Evolutionary conservation across 345 rosid genomes (phyloP).

Genomic region (Eucalyptus brandiana): DNA sequence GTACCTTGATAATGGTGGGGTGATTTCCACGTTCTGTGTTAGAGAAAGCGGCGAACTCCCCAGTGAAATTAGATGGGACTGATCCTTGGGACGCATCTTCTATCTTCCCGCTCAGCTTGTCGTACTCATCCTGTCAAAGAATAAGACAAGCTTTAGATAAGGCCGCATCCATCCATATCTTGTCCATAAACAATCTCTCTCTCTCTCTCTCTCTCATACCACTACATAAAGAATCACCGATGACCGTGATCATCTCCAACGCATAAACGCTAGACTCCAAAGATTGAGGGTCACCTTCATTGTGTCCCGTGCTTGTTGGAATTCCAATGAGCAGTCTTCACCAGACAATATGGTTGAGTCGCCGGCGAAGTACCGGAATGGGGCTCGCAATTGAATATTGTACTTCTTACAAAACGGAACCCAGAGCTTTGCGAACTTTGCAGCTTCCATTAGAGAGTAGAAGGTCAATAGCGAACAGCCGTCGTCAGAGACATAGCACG

Average conservation of each 20-base stretch:
- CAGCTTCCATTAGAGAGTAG: slow-evolving; percentile 49
- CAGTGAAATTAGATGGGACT: neutral
- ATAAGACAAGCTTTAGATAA: neutral
- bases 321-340: slow-evolving; percentile 6
- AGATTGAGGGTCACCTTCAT: slow-evolving; percentile 24
- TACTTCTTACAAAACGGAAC: slow-evolving; percentile 68
- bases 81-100: slow-evolving; percentile 9
- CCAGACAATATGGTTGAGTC: neutral
- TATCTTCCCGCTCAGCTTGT: slow-evolving; percentile 22
- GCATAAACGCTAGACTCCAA: neutral
- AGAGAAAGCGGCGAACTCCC: slow-evolving; percentile 28
- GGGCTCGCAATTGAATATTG: slow-evolving; percentile 43
- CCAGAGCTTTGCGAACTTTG: slow-evolving; percentile 57
- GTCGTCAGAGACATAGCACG: slow-evolving; percentile 48
- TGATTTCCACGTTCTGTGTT: slow-evolving; percentile 25
- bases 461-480: slow-evolving; percentile 49
- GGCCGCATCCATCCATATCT: neutral
- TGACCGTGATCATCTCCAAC: neutral
- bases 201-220: neutral
- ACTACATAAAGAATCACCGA: neutral
- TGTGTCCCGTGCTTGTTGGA: slow-evolving; percentile 25
- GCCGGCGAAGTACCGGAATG: slow-evolving; percentile 43
- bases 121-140: slow-evolving; percentile 28
- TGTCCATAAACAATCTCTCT: neutral
- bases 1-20: slow-evolving; percentile 45